Conservation (phyloP, 768 basidiomycete species). For the Hemileccinum impolitum region DNA sequence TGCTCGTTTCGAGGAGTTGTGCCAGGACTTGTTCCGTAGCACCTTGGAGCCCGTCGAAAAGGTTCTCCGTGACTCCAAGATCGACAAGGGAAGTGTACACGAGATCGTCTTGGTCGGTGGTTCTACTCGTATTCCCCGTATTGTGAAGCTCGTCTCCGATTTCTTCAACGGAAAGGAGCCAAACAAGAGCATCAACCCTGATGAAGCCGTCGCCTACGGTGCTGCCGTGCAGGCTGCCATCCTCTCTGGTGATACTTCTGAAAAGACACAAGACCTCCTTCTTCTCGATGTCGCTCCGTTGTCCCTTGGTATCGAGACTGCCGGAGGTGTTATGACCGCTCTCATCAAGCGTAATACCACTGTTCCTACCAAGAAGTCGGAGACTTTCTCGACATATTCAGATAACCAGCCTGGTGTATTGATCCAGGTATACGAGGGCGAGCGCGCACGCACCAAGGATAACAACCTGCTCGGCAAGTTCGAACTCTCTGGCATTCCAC, state of each 20-base stretch:
- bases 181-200: slow-evolving; percentile 99
- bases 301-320: slow-evolving; percentile 95
- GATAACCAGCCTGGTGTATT: slow-evolving; percentile 99
- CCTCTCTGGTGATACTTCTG: slow-evolving; percentile 95
- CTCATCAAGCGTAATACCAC: slow-evolving; percentile 99
- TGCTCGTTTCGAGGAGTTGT: slow-evolving; percentile 95
- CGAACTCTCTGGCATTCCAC: slow-evolving; percentile 94
- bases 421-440: slow-evolving; percentile 98
- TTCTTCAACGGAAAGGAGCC: slow-evolving; percentile 99
- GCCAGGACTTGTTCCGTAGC: slow-evolving; percentile 91
- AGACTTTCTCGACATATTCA: slow-evolving; percentile 97
- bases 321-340: slow-evolving; percentile 98
- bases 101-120: slow-evolving; percentile 98
- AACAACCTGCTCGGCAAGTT: slow-evolving; percentile 99
- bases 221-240: slow-evolving; percentile 98
- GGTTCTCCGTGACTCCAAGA: slow-evolving; percentile 96
- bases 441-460: slow-evolving; percentile 97
- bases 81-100: slow-evolving; percentile 93
- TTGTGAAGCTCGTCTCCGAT: slow-evolving; percentile 96
- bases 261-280: slow-evolving; percentile 95
- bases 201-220: slow-evolving; percentile 98
- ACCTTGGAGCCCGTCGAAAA: slow-evolving; percentile 97
- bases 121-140: slow-evolving; percentile 96
- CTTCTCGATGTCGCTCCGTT: slow-evolving; percentile 92
- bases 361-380: slow-evolving; percentile 97